A percentile compares a stretch with the other conserved stretches of the same genome.
phyloP scores from a whole-genome alignment of 2,329 filamentous ascomycete genomes.

The Alternaria sp. region DNA sequence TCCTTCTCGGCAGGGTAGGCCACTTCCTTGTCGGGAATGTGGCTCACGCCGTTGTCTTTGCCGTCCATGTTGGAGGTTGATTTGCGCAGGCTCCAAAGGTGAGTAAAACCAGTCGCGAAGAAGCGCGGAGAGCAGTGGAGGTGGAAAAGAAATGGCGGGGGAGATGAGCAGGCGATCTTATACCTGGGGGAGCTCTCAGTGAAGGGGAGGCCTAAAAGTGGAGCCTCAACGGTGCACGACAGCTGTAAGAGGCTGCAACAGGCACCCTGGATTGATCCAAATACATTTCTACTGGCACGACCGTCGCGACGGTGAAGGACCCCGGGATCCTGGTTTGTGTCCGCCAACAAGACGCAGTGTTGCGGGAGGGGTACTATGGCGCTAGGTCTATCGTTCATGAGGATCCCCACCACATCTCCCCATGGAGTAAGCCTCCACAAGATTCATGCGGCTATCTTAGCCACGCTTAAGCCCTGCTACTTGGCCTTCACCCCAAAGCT shows the following conservation, averaged over 20 bases:
- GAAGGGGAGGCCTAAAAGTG: slow-evolving; percentile 18
- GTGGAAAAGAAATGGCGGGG: slow-evolving; percentile 2
- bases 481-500: slow-evolving; percentile 10
- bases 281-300: not conserved
- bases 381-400: slow-evolving; percentile 13
- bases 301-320: slow-evolving; percentile 4
- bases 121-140: slow-evolving; percentile 1
- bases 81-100: not conserved
- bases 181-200: slow-evolving; percentile 9
- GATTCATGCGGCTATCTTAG: slow-evolving; percentile 12
- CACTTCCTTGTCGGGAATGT: slow-evolving; percentile 9
- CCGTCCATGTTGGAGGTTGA: slow-evolving; percentile 11
- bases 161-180: slow-evolving; percentile 14
- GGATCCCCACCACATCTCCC: slow-evolving; percentile 12
- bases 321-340: slow-evolving; percentile 7
- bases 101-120: not conserved
- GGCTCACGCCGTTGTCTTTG: slow-evolving; percentile 7
- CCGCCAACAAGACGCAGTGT: slow-evolving; percentile 8
- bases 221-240: slow-evolving; percentile 14
- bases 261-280: not conserved
- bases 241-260: slow-evolving; percentile 8
- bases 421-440: slow-evolving; percentile 19
- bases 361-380: slow-evolving; percentile 10
- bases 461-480: slow-evolving; percentile 7
- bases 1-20: slow-evolving; percentile 7